A percentile compares a stretch with the other conserved stretches of the same genome.
phyloP scores from a whole-genome alignment of 805 yeast genomes.

The Kodamaea fukazawae region DNA sequence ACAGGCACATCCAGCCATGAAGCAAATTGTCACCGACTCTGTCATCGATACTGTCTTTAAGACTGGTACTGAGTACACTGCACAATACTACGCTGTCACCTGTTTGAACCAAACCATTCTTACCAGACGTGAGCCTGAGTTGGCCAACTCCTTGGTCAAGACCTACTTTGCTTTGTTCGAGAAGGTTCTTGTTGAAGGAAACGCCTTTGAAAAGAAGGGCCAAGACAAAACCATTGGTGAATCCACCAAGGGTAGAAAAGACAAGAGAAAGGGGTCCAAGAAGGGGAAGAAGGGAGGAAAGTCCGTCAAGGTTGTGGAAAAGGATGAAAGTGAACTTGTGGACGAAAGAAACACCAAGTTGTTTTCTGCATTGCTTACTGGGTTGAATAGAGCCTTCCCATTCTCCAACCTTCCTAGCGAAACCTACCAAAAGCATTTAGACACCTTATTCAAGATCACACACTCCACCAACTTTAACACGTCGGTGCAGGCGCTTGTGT shows the following conservation, averaged over 20 bases:
- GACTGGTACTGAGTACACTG: conserved; percentile 70
- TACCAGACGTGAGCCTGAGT: conserved; percentile 68
- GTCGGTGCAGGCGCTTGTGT: conserved; percentile 84
- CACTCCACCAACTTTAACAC: conserved; percentile 94
- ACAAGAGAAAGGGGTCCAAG: conserved; percentile 64
- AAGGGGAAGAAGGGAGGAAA: conserved; percentile 87
- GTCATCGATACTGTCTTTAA: conserved; percentile 79
- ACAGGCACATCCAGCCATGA: conserved; percentile 96
- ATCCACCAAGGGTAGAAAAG: conserved; percentile 55
- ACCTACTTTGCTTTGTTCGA: conserved; percentile 87
- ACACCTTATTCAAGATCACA: conserved; percentile 83
- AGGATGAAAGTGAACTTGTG: conserved; percentile 58
- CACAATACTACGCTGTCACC: conserved; percentile 82
- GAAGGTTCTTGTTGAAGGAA: conserved; percentile 70
- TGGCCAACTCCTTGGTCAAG: conserved; percentile 79
- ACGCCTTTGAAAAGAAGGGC: conserved; percentile 34
- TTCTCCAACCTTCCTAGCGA: conserved; percentile 74
- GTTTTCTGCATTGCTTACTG: conserved; percentile 88
- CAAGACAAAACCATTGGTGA: conserved; percentile 45
- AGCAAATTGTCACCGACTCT: conserved; percentile 70
- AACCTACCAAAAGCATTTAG: conserved; percentile 70
- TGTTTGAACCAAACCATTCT: conserved; percentile 92
- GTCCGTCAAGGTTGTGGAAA: conserved; percentile 60
- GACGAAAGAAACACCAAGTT: conserved; percentile 83
- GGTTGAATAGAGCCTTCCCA: conserved; percentile 94